These are phyloP conservation scores for Schizothecium vesticola DNA, from an alignment of 495 filamentous ascomycete species.

Conservation along the genomic window DNA sequence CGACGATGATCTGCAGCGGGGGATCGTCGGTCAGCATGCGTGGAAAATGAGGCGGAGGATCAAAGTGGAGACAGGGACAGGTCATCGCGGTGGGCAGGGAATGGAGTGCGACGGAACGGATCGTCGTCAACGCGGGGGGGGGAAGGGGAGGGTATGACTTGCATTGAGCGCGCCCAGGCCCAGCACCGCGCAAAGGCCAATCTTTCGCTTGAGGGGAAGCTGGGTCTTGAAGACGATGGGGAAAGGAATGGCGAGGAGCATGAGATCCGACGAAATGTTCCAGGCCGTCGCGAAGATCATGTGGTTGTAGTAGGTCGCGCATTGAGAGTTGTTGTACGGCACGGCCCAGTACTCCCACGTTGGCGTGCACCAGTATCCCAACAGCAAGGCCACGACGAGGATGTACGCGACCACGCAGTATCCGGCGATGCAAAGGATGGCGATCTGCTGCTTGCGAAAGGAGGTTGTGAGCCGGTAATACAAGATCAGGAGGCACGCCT, in stretches of 20 bases:
- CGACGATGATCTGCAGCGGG: constrained; percentile 41
- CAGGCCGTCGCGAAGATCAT: constrained; percentile 42
- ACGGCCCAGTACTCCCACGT: constrained; percentile 8
- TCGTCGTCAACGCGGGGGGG: no score
- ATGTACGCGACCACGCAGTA: constrained; percentile 35
- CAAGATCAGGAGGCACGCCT: constrained; percentile 49
- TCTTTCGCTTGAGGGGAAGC: constrained; percentile 37
- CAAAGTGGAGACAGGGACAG: no score
- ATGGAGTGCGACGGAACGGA: no score
- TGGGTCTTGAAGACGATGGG: constrained; percentile 35
- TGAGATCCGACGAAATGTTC: constrained; percentile 47
- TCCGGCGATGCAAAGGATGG: constrained; percentile 24
- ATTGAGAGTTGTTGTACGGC: constrained; percentile 23
- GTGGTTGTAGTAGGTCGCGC: constrained; percentile 44
- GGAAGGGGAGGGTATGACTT: no score
- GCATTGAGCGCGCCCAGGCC: constrained; percentile 30
- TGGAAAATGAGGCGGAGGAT: no score
- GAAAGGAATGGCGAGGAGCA: constrained; percentile 43
- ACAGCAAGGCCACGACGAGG: constrained; percentile 37
- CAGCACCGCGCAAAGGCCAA: constrained; percentile 40
- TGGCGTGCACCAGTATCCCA: constrained; percentile 40
- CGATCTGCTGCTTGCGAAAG: constrained; percentile 20
- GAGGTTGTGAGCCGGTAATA: constrained; percentile 40
- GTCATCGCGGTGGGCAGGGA: background rate
- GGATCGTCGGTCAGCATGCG: no score